A percentile compares a stretch with the other conserved stretches of the same genome.
phyloP scores from a whole-genome alignment of 2,329 filamentous ascomycete species.

The Cordyceps fumosorosea region DNA sequence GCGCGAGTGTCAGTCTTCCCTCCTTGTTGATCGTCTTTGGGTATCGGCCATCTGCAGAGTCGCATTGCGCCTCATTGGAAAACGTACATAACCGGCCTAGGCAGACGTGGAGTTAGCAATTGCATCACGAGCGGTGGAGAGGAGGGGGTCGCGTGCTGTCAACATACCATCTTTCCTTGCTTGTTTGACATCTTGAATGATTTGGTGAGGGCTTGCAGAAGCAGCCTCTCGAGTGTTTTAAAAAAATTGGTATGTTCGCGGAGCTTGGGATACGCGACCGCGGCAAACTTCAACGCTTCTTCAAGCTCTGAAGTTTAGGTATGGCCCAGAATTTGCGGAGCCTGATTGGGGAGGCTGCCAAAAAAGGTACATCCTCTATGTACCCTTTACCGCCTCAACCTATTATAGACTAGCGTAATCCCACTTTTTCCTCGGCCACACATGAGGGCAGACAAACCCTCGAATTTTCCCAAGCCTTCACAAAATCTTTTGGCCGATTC shows the following conservation, averaged over 20 bases:
- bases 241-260: slow-evolving; percentile 35
- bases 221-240: slow-evolving; percentile 32
- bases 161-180: slow-evolving; percentile 98
- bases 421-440: slow-evolving; percentile 22
- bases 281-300: slow-evolving; percentile 36
- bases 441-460: slow-evolving; percentile 38
- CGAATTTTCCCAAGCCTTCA: slow-evolving; percentile 29
- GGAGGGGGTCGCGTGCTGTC: slow-evolving; percentile 23
- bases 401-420: background rate
- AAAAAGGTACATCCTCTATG: slow-evolving; percentile 26
- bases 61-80: slow-evolving; percentile 2
- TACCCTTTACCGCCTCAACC: slow-evolving; percentile 25
- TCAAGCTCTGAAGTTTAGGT: slow-evolving; percentile 32
- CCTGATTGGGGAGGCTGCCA: slow-evolving; percentile 34
- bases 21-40: background rate
- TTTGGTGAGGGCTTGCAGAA: slow-evolving; percentile 23
- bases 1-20: background rate
- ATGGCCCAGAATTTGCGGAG: slow-evolving; percentile 40
- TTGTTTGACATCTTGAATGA: slow-evolving; percentile 53
- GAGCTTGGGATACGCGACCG: slow-evolving; percentile 33
- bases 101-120: slow-evolving; percentile 51
- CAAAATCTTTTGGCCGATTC: slow-evolving; percentile 26
- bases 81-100: slow-evolving; percentile 66
- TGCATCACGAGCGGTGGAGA: slow-evolving; percentile 41
- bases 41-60: slow-evolving; percentile 10